Evolutionary conservation across 345 rosid genomes (phyloP), one percentile per base, ranked within the genome.

Genomic region (Brassica nigra): DNA sequence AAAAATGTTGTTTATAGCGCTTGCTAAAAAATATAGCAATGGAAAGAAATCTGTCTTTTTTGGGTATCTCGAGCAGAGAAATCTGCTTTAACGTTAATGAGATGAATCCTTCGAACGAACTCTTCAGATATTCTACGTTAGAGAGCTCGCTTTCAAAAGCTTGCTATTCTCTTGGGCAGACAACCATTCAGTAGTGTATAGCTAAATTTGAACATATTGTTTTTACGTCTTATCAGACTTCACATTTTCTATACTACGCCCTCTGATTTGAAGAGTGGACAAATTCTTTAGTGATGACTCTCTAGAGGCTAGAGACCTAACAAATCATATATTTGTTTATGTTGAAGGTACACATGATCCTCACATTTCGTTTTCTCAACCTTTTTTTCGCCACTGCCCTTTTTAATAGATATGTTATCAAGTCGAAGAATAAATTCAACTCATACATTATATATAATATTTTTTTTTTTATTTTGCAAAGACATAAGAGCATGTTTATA

Each of bases 351-450:
- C 30, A 58, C 31, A 67, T 75, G 62, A 34, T 66, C 78, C 44
- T 66, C 70, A 20, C 5, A 61, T 77, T 63, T 77, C 75, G 36
- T 70, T 77, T 34, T 70, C 76, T n/a, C 2, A 33, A 70, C 73
- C 70, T 62, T 77, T 29, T 49, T 62, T 11, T 29, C 27, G 12
- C 64, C 55, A 70, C 64, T 28, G 1, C 23, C 1, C 47, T 28
- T 64, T 55, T 61, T 37, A 23, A 15, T 16, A 8, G 49, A 15
- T 59, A 58, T 16, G 39, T 14, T 69, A 76, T 44, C 9, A 9
- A 11, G 27, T 20, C 28, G 36, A 61, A 33, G 29, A 68, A 62
- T 76, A 20, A 61, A 62, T 47, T 61, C 55, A 77, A 62, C 64
- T 23, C 16, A 77, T 20, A 11, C 49, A 52, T 10, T 59, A 18